A percentile compares a stretch with the other conserved stretches of the same genome.
Evolutionary conservation across 2,329 filamentous ascomycete species (phyloP).

Genomic region (Cryphonectria radicalis): DNA sequence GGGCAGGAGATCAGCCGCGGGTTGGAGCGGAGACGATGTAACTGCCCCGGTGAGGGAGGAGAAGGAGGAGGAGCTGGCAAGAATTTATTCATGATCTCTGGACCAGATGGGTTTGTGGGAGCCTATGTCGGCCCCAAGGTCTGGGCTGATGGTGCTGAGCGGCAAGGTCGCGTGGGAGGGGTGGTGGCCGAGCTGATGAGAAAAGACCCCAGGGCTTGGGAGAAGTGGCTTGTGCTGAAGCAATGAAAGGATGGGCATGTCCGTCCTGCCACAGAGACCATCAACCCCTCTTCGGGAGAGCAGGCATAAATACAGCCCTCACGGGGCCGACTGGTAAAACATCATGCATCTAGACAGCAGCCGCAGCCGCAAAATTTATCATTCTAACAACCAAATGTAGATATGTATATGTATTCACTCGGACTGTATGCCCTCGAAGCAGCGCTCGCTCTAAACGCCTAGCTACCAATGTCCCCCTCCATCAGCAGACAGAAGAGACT

Average conservation of each 20-base stretch:
- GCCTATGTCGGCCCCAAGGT: constrained; percentile 80
- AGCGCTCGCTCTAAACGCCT: constrained; percentile 27
- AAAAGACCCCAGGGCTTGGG: constrained; percentile 41
- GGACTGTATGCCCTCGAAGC: not conserved
- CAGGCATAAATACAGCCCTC: not conserved
- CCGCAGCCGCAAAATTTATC: not conserved
- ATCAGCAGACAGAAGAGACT: constrained; percentile 17
- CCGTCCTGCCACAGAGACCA: not conserved
- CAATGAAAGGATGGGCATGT: constrained; percentile 39
- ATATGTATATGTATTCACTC: not conserved
- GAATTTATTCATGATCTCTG: constrained; percentile 81
- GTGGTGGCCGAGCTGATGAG: constrained; percentile 64
- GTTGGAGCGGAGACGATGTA: constrained; percentile 34
- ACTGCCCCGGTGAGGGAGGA: constrained; percentile 30
- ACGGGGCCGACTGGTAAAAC: not conserved
- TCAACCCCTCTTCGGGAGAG: not conserved
- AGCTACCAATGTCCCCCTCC: constrained; percentile 26
- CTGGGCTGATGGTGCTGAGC: constrained; percentile 73
- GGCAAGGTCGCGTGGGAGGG: constrained; percentile 76
- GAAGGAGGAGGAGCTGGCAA: constrained; percentile 51
- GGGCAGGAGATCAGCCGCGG: constrained; percentile 31
- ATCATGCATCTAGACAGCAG: constrained; percentile 7
- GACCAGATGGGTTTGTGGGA: constrained; percentile 86
- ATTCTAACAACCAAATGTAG: constrained; percentile 17
- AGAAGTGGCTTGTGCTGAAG: constrained; percentile 59